Base-by-base conservation (phyloP, 2,329 filamentous ascomycete genomes). In the Knoxdaviesia capensis region DNA sequence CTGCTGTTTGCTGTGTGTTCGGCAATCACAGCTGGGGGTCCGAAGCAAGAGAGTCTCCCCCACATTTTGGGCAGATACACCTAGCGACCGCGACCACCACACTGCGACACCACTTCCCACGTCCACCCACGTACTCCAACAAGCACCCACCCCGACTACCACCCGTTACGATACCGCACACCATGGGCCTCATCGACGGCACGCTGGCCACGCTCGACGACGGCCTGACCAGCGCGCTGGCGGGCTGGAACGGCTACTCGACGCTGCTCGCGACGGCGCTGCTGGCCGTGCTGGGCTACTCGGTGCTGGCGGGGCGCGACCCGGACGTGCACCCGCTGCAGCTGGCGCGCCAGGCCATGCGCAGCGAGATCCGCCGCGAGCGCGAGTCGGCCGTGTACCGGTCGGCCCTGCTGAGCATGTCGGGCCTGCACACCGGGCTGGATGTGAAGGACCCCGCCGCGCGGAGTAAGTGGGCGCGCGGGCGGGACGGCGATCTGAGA, bases 291-390 rank as follows among this genome's bases (percentile, higher is more conserved):
- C 59, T 88, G 44, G 68, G 77, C 44, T 86, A 83, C 59, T 71
- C 77, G 38, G 61, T 92, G 48, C 64, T 81, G 52, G 74, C 74
- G 46, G 70, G 73, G 41, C 71, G 74, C 46, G 88, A 94, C 42
- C 82, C 90, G 5, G 90, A 98, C 62, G 80, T 81, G 5, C 90
- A 96, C 59, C 88, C 90, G 33, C 77, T 94, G 59, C 71, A 96
- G 39, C 77, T 98, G 31, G 82, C 83, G 43, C 75, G 88, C 42
- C 90, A 96, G 65, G 74, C 85, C 3, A 69, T 77, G 48, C 70
- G 80, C 41, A 81, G 84, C 6, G 74, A 78, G 8, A 80, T 96
- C 42, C 74, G 90, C 51, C 77, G 88, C 51, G 74, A 81, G 44
- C 80, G 83, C 49, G 82, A 96, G 59, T 93, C 85, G 36, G 78